These are phyloP conservation scores for Cladosporium sp. DNA, from an alignment of 2,329 filamentous ascomycete genomes.

Conservation along the genomic window DNA sequence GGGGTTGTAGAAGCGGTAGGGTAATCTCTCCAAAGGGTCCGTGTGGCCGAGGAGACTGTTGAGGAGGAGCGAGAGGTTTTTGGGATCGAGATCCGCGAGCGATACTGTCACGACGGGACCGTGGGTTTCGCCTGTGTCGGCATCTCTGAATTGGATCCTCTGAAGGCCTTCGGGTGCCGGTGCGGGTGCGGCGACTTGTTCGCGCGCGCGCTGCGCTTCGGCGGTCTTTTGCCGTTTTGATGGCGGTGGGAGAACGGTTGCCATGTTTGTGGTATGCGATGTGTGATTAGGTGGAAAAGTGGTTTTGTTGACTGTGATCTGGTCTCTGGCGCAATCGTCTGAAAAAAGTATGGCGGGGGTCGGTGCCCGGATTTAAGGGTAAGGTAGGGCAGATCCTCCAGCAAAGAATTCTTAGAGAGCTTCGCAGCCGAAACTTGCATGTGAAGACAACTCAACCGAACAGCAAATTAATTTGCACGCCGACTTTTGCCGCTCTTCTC, in stretches of 20 bases:
- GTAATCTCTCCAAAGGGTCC: conserved; percentile 59
- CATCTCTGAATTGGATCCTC: conserved; percentile 77
- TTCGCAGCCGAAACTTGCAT: too few species aligned
- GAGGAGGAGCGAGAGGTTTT: conserved; percentile 81
- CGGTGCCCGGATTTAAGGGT: too few species aligned
- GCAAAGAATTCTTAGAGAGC: too few species aligned
- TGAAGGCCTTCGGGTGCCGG: conserved; percentile 63
- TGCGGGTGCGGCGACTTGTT: conserved; percentile 69
- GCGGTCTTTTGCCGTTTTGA: conserved; percentile 84
- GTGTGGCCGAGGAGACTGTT: conserved; percentile 72
- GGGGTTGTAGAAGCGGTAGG: conserved; percentile 59
- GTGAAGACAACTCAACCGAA: too few species aligned
- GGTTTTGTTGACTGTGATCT: neutral
- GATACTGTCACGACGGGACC: conserved; percentile 71
- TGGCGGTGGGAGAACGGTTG: conserved; percentile 76
- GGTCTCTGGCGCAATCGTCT: neutral
- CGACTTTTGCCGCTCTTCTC: too few species aligned
- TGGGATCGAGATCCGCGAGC: conserved; percentile 78
- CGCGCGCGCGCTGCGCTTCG: conserved; percentile 63
- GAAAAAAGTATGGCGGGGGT: too few species aligned
- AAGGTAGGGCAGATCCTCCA: too few species aligned
- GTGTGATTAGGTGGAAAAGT: too few species aligned
- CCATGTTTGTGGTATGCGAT: conserved; percentile 62
- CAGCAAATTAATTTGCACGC: too few species aligned
- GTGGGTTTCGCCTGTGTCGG: conserved; percentile 64